phyloP scores from a whole-genome alignment of 441 rosid genomes.

The Arabidopsis lyrata region DNA sequence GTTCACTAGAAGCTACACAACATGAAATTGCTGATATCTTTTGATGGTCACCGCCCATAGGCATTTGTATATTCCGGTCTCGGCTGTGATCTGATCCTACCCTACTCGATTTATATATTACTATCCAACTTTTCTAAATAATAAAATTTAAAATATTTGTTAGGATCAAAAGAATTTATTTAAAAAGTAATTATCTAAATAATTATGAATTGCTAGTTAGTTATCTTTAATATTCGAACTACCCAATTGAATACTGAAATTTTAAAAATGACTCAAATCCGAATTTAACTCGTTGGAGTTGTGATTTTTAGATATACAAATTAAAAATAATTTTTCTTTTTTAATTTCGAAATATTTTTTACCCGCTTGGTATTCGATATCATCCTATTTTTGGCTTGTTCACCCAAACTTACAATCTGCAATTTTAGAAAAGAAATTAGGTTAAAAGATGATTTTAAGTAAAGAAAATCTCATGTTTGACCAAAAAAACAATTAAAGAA shows the following conservation, averaged over 20 bases:
- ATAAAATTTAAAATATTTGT: not conserved
- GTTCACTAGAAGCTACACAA: slow-evolving; percentile 15
- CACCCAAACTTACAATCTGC: not conserved
- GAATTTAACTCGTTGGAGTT: not conserved
- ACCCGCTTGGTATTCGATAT: not conserved
- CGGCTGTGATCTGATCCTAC: not conserved
- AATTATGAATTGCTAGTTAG: too few species aligned
- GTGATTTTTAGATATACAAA: not conserved
- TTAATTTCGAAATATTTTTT: not conserved
- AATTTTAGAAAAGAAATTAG: not conserved
- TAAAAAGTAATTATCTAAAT: too few species aligned
- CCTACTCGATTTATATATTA: not conserved
- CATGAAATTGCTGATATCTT: slow-evolving; percentile 15
- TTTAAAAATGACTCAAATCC: not conserved
- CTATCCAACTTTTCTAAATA: not conserved
- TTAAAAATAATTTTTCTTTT: too few species aligned
- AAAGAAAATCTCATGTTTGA: not conserved
- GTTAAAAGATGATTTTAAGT: not conserved
- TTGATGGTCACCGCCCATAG: not conserved
- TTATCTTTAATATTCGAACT: too few species aligned
- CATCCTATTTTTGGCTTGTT: not conserved
- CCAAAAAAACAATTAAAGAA: not conserved
- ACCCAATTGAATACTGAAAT: too few species aligned
- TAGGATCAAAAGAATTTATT: too few species aligned
- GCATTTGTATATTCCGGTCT: not conserved